A percentile compares a stretch with the other conserved stretches of the same genome.
Evolutionary conservation across 176 grass and related monocot species (phyloP).

Genomic region (Bromus sterilis): DNA sequence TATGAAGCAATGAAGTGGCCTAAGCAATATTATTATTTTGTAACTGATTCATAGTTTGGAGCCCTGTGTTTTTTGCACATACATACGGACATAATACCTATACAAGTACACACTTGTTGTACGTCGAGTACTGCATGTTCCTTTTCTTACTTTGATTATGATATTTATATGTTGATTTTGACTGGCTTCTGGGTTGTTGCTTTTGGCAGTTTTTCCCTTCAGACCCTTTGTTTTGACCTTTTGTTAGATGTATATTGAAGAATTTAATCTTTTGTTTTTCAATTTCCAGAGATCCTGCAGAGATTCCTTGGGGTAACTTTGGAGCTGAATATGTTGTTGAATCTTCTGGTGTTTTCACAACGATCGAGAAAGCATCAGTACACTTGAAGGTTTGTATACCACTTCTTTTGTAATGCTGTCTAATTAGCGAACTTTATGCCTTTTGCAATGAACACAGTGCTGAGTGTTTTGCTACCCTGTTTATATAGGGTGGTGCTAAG

Average conservation of each 20-base stretch:
- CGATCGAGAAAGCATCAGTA: slow-evolving; percentile 62
- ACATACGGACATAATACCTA: background rate
- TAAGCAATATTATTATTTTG: background rate
- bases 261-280: background rate
- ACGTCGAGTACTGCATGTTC: background rate
- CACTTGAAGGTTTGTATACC: slow-evolving; percentile 71
- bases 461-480: slow-evolving; percentile 19
- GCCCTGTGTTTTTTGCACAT: background rate
- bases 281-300: slow-evolving; percentile 70
- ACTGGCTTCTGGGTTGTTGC: background rate
- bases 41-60: background rate
- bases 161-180: background rate
- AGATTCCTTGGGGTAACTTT: slow-evolving; percentile 85
- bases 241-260: background rate
- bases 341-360: slow-evolving; percentile 97
- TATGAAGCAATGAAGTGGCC: background rate
- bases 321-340: slow-evolving; percentile 91
- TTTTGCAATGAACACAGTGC: background rate
- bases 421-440: background rate
- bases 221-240: background rate
- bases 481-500: slow-evolving; percentile 87
- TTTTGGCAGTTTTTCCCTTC: background rate
- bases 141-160: background rate
- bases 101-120: background rate
- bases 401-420: background rate